Base-by-base conservation (phyloP, 768 basidiomycete species). In the Mycena olivaceomarginata region DNA sequence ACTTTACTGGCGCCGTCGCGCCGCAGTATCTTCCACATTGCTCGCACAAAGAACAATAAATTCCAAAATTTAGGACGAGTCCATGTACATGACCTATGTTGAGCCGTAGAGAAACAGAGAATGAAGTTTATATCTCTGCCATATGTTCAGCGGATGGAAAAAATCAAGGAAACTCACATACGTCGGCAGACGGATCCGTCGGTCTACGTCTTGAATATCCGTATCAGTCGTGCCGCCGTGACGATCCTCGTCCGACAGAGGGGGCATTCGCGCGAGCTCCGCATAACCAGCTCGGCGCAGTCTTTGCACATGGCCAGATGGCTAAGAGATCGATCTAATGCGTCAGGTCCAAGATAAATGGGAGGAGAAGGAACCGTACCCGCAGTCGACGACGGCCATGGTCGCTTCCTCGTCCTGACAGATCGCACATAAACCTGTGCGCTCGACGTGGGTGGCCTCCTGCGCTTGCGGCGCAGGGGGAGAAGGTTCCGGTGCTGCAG, bases 391-490 rank as follows among this genome's bases (percentile, higher is more conserved):
- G 72, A 97, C 93, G 3, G 96, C 97, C 73, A 98, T 95, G 79
- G 95, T 97, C 0, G 97, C 97, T 78, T 98, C 97, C 75, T 97
- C 95, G 78, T 98, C 97, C 82, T 98, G 97, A 82, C 97, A 98
- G 12, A 98, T 91, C 0, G 98, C 96, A 83, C 97, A 98, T 6
- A 97, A 85, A 2, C 97, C 97, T 10, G 53, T 56, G n/a, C 53
- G 53, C 22, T 56, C 53, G 8, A 10, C n/a, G 12, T 22, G 53
- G 25, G 43, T 10, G 10, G 43, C 2, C 43, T 45, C 2, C 43
- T 45, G 43, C 43, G 43, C 11, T 45, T 45, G 11, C 43, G 15
- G 5, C 43, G 43, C 43, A 45, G 43, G 43, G 15, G 43, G 43
- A 15, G 43, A 10, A 45, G 43, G 43, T 15, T 45, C 11, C 43